Evolutionary conservation across 306 rosid species (phyloP).

Genomic region (Gastrolobium villosum): DNA sequence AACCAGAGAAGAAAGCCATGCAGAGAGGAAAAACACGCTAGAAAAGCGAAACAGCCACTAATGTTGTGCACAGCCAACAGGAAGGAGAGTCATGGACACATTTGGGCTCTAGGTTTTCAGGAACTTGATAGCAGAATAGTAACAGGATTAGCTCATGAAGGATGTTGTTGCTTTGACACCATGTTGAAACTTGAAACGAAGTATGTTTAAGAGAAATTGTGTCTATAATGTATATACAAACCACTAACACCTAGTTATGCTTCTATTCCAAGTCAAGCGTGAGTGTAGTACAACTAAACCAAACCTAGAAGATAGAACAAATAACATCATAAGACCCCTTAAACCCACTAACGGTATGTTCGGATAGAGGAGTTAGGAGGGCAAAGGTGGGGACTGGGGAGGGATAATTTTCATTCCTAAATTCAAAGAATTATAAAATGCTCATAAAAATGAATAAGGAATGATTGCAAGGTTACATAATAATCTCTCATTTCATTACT

Average conservation of each 20-base stretch:
- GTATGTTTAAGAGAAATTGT: neutral
- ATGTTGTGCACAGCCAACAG: neutral
- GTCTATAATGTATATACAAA: neutral
- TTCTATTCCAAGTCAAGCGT: neutral
- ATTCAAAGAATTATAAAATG: neutral
- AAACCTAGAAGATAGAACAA: neutral
- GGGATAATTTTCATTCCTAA: slow-evolving; percentile 2
- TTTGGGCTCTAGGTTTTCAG: neutral
- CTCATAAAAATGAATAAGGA: neutral
- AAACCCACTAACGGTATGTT: neutral
- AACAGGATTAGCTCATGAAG: neutral
- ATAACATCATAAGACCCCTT: neutral
- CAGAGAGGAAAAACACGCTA: neutral
- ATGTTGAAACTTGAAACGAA: slow-evolving; percentile 3
- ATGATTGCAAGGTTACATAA: neutral
- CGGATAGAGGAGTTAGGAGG: neutral
- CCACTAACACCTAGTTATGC: neutral
- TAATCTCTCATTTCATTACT: slow-evolving; percentile 19
- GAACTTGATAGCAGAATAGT: neutral
- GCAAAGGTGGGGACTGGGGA: neutral
- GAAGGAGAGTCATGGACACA: neutral
- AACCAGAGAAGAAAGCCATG: slow-evolving; percentile 8
- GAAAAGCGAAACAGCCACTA: slow-evolving; percentile 3
- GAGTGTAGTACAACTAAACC: neutral
- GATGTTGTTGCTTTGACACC: neutral